Percentiles rank a stretch among this genome's conserved stretches.
Conservation (phyloP, 805 yeast genomes). For the Nakazawaea ishiwadae region DNA sequence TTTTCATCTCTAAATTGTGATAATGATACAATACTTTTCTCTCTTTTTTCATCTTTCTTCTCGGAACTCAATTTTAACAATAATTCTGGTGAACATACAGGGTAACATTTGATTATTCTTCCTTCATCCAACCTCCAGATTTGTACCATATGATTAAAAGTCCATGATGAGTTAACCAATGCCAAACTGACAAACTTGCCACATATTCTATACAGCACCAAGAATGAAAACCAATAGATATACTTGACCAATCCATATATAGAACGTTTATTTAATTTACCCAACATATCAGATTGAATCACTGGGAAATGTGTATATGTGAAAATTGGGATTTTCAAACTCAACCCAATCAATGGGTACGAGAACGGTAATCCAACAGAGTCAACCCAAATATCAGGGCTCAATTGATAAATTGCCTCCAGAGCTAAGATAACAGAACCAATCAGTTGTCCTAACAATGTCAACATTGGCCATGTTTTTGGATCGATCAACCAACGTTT, state of each 20-base stretch:
- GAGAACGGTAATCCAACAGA: constrained; percentile 92
- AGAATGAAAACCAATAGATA: constrained; percentile 68
- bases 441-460: constrained; percentile 81
- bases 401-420: constrained; percentile 62
- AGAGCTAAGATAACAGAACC: constrained; percentile 68
- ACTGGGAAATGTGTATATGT: constrained; percentile 96
- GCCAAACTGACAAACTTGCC: constrained; percentile 66
- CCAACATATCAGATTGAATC: constrained; percentile 82
- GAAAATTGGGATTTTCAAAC: constrained; percentile 67
- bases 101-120: constrained; percentile 57
- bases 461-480: constrained; percentile 68
- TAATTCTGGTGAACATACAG: constrained; percentile 81
- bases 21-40: constrained; percentile 47
- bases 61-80: constrained; percentile 16
- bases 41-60: constrained; percentile 22
- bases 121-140: constrained; percentile 54
- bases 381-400: constrained; percentile 91
- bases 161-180: constrained; percentile 89
- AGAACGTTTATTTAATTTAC: constrained; percentile 38
- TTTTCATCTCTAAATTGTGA: constrained; percentile 97
- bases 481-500: constrained; percentile 63
- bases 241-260: constrained; percentile 35
- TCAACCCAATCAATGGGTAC: constrained; percentile 57
- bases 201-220: constrained; percentile 56
- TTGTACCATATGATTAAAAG: constrained; percentile 61